These are phyloP conservation scores for Amorphotheca resinae DNA, from an alignment of 495 filamentous ascomycete species.

Conservation along the genomic window DNA sequence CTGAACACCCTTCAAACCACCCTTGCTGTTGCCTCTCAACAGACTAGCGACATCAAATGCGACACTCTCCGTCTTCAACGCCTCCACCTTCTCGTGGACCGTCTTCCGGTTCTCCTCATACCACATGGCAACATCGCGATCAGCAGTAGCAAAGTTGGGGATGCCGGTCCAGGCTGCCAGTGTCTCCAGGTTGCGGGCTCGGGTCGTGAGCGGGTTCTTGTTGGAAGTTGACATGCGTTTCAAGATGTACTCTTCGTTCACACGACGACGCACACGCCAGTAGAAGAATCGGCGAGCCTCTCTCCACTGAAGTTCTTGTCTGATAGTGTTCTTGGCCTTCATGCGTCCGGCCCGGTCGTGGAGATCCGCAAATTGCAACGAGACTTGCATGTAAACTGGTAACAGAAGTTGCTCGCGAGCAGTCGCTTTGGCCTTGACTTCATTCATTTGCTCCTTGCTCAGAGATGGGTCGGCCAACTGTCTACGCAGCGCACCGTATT, in stretches of 20 bases:
- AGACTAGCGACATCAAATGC: conserved; percentile 67
- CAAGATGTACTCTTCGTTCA: conserved; percentile 93
- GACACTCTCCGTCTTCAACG: conserved; percentile 62
- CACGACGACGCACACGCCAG: conserved; percentile 93
- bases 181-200: conserved; percentile 50
- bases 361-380: conserved; percentile 89
- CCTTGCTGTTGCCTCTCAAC: conserved; percentile 56
- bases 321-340: conserved; percentile 92
- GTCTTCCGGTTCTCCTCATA: conserved; percentile 90
- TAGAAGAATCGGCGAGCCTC: conserved; percentile 97
- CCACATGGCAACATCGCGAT: conserved; percentile 82
- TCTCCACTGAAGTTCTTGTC: conserved; percentile 69
- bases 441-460: conserved; percentile 55
- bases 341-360: conserved; percentile 96
- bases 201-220: conserved; percentile 31
- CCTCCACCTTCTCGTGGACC: conserved; percentile 67
- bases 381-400: conserved; percentile 86
- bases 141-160: conserved; percentile 57
- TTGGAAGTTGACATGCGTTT: conserved; percentile 62
- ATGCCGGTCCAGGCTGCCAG: conserved; percentile 70
- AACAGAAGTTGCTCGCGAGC: conserved; percentile 79
- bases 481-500: conserved; percentile 73
- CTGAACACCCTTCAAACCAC: conserved; percentile 77
- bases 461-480: conserved; percentile 54
- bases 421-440: conserved; percentile 76